Conservation (phyloP, 306 rosid genomes). For the Acacia acuminata region DNA sequence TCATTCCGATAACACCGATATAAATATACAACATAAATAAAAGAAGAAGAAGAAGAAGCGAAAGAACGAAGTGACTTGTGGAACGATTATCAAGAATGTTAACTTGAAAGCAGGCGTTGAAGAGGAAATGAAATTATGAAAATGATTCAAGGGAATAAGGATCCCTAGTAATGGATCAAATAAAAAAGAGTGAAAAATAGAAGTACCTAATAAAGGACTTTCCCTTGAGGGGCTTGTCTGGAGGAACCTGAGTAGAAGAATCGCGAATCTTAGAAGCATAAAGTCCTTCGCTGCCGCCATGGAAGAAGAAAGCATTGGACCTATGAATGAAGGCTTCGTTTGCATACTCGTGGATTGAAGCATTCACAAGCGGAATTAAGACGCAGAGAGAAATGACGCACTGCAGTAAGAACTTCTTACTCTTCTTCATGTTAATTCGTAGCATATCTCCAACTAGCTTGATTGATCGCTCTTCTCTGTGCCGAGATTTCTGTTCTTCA, state of each 20-base stretch:
- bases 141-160: neutral
- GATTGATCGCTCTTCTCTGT: neutral
- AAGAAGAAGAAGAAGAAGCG: too few species aligned
- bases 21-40: neutral
- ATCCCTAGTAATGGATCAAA: neutral
- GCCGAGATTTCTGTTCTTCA: neutral
- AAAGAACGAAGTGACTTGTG: neutral
- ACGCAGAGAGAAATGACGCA: slow-evolving; percentile 12
- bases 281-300: slow-evolving; percentile 90
- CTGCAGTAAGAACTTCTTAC: neutral
- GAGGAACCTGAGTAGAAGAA: slow-evolving; percentile 28
- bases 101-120: neutral
- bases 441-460: neutral
- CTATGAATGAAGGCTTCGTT: slow-evolving; percentile 61
- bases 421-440: neutral
- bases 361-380: slow-evolving; percentile 35
- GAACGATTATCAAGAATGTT: neutral
- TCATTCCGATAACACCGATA: neutral
- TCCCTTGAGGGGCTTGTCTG: slow-evolving; percentile 48
- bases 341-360: slow-evolving; percentile 76
- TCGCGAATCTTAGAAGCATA: slow-evolving; percentile 52
- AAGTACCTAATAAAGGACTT: slow-evolving; percentile 69
- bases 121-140: neutral
- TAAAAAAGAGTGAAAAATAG: neutral
- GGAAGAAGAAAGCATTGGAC: slow-evolving; percentile 95